Base-by-base conservation (phyloP, 495 filamentous ascomycete species). In the Gamarada debralockiae region DNA sequence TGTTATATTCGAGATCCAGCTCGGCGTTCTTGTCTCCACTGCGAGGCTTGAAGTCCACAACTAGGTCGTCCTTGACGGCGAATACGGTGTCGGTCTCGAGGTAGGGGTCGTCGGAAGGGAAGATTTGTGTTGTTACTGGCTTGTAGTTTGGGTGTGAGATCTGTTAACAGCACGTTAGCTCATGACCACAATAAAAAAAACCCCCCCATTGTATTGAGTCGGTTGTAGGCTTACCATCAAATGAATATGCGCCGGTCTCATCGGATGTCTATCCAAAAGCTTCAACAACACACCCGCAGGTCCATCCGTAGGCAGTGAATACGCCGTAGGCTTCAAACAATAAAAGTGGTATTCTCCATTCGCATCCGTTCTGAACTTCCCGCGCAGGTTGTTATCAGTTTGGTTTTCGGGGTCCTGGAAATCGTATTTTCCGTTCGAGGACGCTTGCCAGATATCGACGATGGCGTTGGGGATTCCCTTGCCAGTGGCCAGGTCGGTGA, bases 401-500 rank as follows among this genome's bases (percentile, higher is more conserved):
- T 91, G 86, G 68, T 78, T 76, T 27, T 81, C 75, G 25, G 86
- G 85, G 69, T 91, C 87, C 72, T 92, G 88, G 82, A 90, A 89
- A 68, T 92, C 88, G 78, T 92, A 92, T 65, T 85, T 82, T 62
- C 86, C 87, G 74, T 91, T 92, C 69, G 86, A 72, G 9, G 80
- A 85, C 31, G 87, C 86, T 65, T 92, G 86, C 87, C 88, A 92
- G 76, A 91, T 86, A 67, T 92, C 88, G 64, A 92, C 78, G 45
- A 88, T 83, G 61, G 86, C 87, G 63, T 70, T 70, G 47, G 73
- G 76, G 67, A 92, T 85, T 8, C 29, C 81, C 71, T 79, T 74
- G 61, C 82, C 82, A 23, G 87, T 89, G 48, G 79, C 75, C 60
- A 89, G 77, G 70, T 92, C 87, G 50, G 66, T 76, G 61, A 92